A percentile compares a stretch with the other conserved stretches of the same genome.
phyloP scores from a whole-genome alignment of 1,139 yeast species.

The Meyerozyma athensensis region DNA sequence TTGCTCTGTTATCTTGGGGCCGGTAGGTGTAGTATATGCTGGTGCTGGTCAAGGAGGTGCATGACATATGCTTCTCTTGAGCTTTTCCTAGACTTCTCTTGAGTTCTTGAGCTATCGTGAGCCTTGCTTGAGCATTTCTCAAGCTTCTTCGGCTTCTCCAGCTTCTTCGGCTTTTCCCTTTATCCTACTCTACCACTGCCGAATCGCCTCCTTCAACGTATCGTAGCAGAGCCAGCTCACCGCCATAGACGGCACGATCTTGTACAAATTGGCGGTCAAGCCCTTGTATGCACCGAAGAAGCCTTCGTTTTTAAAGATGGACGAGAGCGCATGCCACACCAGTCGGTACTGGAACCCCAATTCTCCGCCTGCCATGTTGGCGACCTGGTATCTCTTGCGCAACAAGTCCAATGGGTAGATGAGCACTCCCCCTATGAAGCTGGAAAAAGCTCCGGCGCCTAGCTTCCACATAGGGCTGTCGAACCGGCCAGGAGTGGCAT shows the following conservation, averaged over 20 bases:
- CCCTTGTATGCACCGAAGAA: conserved; percentile 82
- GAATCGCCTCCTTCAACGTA: conserved; percentile 43
- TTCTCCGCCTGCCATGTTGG: conserved; percentile 73
- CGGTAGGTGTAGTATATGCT: too few species aligned
- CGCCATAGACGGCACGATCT: conserved; percentile 93
- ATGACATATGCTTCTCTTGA: too few species aligned
- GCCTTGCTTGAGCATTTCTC: too few species aligned
- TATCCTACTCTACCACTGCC: conserved; percentile 23
- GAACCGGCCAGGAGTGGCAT: conserved; percentile 28
- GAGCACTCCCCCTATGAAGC: conserved; percentile 68
- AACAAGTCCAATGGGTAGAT: conserved; percentile 90
- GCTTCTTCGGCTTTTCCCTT: neutral
- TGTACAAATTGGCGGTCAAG: conserved; percentile 79
- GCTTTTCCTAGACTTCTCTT: too few species aligned
- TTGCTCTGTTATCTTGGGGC: too few species aligned
- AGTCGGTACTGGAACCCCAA: conserved; percentile 77
- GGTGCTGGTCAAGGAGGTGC: too few species aligned
- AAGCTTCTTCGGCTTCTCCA: neutral
- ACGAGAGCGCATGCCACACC: conserved; percentile 63
- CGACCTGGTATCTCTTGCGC: conserved; percentile 86
- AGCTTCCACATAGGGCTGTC: conserved; percentile 55
- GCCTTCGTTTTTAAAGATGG: conserved; percentile 74
- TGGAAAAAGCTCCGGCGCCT: conserved; percentile 73
- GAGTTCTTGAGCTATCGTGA: too few species aligned
- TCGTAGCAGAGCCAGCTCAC: conserved; percentile 91